Percentiles rank a stretch among this genome's conserved stretches.
Evolutionary conservation across 768 basidiomycete genomes (phyloP).

Genomic region (Mycena vitilis): DNA sequence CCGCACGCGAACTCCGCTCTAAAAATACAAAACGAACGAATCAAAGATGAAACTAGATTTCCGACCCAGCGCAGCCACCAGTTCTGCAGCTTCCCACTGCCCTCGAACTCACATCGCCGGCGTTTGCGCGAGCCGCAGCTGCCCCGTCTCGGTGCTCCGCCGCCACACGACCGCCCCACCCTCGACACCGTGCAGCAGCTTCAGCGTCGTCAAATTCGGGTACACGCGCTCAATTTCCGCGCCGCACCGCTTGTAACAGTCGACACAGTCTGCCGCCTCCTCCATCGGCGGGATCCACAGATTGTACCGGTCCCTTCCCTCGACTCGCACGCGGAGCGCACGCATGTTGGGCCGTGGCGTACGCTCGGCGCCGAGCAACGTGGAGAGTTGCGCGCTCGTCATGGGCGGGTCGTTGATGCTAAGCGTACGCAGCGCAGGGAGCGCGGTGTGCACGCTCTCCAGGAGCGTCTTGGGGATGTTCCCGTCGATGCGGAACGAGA

Average conservation of each 20-base stretch:
- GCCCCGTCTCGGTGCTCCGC: not conserved
- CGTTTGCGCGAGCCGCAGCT: constrained; percentile 16
- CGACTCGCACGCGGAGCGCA: constrained; percentile 27
- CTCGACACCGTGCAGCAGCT: constrained; percentile 33
- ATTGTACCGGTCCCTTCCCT: constrained; percentile 35
- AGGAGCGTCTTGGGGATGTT: constrained; percentile 20
- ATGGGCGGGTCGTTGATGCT: constrained; percentile 34
- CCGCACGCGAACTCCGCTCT: too few relatives aligned
- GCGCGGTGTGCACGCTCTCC: constrained; percentile 11
- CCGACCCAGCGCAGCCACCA: not conserved
- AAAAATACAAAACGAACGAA: too few relatives aligned
- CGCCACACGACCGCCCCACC: constrained; percentile 28
- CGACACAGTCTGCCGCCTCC: constrained; percentile 28
- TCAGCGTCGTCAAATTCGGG: constrained; percentile 24
- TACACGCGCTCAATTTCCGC: constrained; percentile 24
- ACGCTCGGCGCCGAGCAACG: constrained; percentile 15
- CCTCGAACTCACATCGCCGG: not conserved
- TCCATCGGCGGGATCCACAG: constrained; percentile 36
- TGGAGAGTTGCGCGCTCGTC: not conserved
- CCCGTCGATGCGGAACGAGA: constrained; percentile 36
- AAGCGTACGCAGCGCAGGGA: constrained; percentile 31
- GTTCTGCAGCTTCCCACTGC: not conserved
- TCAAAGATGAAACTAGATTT: not conserved
- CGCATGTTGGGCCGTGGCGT: constrained; percentile 10
- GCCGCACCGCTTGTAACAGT: constrained; percentile 21